These are phyloP conservation scores for Trichomonas vaginalis DNA, from an alignment of 208 protist genomes.

Conservation along the genomic window DNA sequence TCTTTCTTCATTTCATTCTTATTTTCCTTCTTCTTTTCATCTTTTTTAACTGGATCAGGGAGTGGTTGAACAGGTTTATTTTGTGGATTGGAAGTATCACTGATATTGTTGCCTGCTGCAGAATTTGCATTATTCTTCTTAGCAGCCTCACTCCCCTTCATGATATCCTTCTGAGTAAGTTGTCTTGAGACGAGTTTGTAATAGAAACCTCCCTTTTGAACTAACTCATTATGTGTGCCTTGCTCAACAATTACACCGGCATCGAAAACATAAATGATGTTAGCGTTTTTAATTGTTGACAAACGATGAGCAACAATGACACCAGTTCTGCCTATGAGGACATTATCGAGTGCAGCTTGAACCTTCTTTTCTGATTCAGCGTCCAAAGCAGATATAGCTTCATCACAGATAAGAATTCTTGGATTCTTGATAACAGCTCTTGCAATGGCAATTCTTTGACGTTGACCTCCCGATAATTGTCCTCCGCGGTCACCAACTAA, in stretches of 20 bases:
- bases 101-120: too few species aligned
- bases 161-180: background rate
- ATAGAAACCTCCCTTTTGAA: background rate
- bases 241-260: background rate
- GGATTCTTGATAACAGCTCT: background rate
- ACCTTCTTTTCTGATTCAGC: conserved; percentile 61
- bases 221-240: background rate
- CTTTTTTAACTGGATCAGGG: too few species aligned
- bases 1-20: too few species aligned
- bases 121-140: too few species aligned
- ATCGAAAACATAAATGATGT: conserved; percentile 33
- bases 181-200: background rate
- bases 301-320: conserved; percentile 74
- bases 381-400: conserved; percentile 60
- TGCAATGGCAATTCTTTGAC: conserved; percentile 23
- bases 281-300: conserved; percentile 48
- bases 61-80: too few species aligned
- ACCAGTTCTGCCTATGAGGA: conserved; percentile 57
- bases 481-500: background rate
- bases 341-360: conserved; percentile 49
- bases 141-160: too few species aligned
- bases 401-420: background rate
- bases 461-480: conserved; percentile 32
- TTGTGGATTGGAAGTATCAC: too few species aligned
- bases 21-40: too few species aligned